Conservation (phyloP, 169 alveolate genomes). For the Plasmodium vivax region DNA sequence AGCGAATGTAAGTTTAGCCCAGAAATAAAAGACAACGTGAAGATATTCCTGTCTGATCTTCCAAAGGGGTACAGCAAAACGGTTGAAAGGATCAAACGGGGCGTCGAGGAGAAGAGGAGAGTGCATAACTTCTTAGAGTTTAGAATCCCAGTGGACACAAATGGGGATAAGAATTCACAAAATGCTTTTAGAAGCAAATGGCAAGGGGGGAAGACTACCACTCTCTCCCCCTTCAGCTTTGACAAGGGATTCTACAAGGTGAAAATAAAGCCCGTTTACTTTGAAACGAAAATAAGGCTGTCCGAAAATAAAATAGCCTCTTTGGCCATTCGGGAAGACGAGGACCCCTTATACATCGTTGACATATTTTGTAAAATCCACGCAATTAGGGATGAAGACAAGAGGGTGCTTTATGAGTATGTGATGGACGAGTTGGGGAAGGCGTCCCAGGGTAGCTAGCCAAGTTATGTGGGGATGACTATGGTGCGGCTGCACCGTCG, state of each 20-base stretch:
- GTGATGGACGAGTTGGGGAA: constrained; percentile 45
- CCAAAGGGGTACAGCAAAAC: constrained; percentile 64
- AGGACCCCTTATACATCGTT: constrained; percentile 67
- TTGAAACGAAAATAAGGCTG: constrained; percentile 58
- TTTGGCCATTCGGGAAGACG: constrained; percentile 61
- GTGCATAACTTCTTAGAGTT: constrained; percentile 21
- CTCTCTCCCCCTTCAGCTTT: constrained; percentile 48
- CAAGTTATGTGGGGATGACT: not conserved
- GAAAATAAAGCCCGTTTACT: constrained; percentile 67
- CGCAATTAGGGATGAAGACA: constrained; percentile 52
- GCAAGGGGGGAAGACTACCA: not conserved
- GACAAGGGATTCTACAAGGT: constrained; percentile 70
- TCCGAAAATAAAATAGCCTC: constrained; percentile 72
- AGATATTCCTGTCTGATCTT: constrained; percentile 32
- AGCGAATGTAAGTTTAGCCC: constrained; percentile 55
- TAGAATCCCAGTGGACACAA: constrained; percentile 16
- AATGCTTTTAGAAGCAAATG: not conserved
- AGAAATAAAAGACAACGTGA: constrained; percentile 41
- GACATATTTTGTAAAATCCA: constrained; percentile 71
- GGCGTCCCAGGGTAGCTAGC: not conserved
- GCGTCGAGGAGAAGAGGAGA: constrained; percentile 68
- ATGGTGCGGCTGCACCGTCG: not conserved
- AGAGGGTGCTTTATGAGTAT: constrained; percentile 33
- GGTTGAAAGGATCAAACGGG: constrained; percentile 55
- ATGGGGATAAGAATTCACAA: not conserved